Percentiles rank a stretch among this genome's conserved stretches.
phyloP scores from a whole-genome alignment of 2,329 filamentous ascomycete genomes.

The Aspergillus neoniger region DNA sequence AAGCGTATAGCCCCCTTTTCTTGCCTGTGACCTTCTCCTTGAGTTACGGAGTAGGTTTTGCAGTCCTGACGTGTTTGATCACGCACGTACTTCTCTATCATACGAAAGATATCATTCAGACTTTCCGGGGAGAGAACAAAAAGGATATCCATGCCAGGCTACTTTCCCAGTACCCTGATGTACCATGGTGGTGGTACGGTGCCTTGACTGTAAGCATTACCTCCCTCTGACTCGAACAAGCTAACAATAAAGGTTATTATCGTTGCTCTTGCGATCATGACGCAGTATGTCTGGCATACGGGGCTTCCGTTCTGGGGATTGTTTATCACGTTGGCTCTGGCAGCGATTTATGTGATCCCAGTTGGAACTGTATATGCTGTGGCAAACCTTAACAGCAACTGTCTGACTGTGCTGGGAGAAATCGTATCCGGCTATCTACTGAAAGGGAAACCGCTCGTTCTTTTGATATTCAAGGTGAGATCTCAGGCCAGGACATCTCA shows the following conservation, averaged over 20 bases:
- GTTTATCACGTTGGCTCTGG: slow-evolving; percentile 41
- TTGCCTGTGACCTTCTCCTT: slow-evolving; percentile 57
- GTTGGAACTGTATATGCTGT: slow-evolving; percentile 45
- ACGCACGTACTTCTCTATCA: slow-evolving; percentile 26
- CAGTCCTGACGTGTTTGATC: slow-evolving; percentile 57
- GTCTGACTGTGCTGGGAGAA: slow-evolving; percentile 43
- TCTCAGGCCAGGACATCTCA: no score
- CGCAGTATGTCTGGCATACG: slow-evolving; percentile 32
- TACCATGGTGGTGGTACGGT: slow-evolving; percentile 44
- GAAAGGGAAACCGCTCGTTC: slow-evolving; percentile 44
- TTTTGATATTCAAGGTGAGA: slow-evolving; percentile 41
- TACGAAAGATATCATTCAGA: slow-evolving; percentile 23
- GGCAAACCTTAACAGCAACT: slow-evolving; percentile 45
- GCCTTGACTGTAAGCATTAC: slow-evolving; percentile 26
- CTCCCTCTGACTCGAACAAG: slow-evolving; percentile 12
- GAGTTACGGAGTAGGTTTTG: slow-evolving; percentile 61
- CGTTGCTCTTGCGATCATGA: slow-evolving; percentile 36
- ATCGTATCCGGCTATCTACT: slow-evolving; percentile 47
- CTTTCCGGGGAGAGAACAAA: slow-evolving; percentile 19
- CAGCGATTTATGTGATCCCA: slow-evolving; percentile 43
- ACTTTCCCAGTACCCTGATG: slow-evolving; percentile 37
- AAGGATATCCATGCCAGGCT: slow-evolving; percentile 45
- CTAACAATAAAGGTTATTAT: slow-evolving; percentile 48
- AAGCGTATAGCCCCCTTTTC: slow-evolving; percentile 63
- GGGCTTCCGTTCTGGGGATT: slow-evolving; percentile 44